A percentile compares a stretch with the other conserved stretches of the same genome.
These are phyloP conservation scores for Babesia bigemina DNA, from an alignment of 169 alveolate genomes.

Conservation along the genomic window DNA sequence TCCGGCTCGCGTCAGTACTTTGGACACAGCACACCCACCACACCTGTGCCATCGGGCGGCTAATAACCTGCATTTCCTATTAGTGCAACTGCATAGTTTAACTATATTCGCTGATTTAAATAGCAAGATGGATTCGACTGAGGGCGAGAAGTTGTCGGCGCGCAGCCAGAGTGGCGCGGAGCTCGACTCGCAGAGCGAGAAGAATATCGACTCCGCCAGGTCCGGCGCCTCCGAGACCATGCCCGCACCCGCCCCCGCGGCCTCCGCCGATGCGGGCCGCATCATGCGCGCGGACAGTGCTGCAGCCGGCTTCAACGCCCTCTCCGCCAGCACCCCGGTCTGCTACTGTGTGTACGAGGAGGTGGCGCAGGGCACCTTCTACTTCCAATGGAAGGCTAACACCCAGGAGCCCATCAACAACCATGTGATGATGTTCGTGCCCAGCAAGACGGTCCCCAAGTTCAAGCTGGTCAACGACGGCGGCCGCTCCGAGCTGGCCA, in stretches of 20 bases:
- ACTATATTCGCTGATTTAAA: background rate
- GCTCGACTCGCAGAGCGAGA: slow-evolving; percentile 16
- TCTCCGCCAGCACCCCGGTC: slow-evolving; percentile 49
- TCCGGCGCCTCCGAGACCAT: slow-evolving; percentile 9
- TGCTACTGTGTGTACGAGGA: slow-evolving; percentile 68
- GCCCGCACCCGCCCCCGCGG: background rate
- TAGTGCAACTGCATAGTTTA: background rate
- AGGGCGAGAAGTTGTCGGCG: background rate
- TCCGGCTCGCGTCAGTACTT: slow-evolving; percentile 20
- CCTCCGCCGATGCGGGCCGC: background rate
- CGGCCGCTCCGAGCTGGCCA: slow-evolving; percentile 55
- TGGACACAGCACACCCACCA: slow-evolving; percentile 43
- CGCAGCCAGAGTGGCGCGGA: background rate
- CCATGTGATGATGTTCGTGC: slow-evolving; percentile 55
- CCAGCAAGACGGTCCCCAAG: slow-evolving; percentile 65
- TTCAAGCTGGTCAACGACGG: slow-evolving; percentile 63
- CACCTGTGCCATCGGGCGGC: slow-evolving; percentile 7
- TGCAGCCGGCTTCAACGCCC: background rate
- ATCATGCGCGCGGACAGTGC: background rate
- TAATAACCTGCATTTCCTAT: background rate
- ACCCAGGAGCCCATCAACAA: slow-evolving; percentile 42
- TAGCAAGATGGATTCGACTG: slow-evolving; percentile 7
- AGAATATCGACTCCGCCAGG: slow-evolving; percentile 19
- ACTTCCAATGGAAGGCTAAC: slow-evolving; percentile 65
- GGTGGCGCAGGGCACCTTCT: slow-evolving; percentile 67